Evolutionary conservation across 768 basidiomycete genomes (phyloP).

Genomic region (Pleurotus platypus): DNA sequence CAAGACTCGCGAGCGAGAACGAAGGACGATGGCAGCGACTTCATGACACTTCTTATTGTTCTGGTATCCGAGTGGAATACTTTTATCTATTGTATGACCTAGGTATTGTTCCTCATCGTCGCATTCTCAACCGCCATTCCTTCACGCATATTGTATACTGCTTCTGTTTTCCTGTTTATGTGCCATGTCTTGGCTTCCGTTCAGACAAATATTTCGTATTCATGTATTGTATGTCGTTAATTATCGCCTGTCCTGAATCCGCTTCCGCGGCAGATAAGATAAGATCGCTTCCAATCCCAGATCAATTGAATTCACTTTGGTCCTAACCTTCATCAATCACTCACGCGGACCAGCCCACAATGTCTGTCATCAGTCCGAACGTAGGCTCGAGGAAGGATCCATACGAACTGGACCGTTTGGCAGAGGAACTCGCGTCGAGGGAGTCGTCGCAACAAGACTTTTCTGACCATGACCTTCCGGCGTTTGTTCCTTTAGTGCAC

Average conservation of each 20-base stretch:
- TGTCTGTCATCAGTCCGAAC: background rate
- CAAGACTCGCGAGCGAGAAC: slow-evolving; percentile 49
- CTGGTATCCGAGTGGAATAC: slow-evolving; percentile 4
- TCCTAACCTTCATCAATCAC: background rate
- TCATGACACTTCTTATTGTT: slow-evolving; percentile 13
- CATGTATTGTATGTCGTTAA: slow-evolving; percentile 2
- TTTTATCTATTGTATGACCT: slow-evolving; percentile 4
- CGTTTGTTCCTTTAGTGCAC: slow-evolving; percentile 74
- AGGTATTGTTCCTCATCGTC: background rate
- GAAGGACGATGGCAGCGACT: slow-evolving; percentile 32
- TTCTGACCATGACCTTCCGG: slow-evolving; percentile 47
- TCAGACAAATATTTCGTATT: background rate
- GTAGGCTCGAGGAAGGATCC: slow-evolving; percentile 35
- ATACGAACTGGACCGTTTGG: slow-evolving; percentile 66
- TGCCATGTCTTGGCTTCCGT: background rate
- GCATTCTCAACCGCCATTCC: background rate
- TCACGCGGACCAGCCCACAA: background rate
- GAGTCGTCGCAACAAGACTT: slow-evolving; percentile 30
- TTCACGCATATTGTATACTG: slow-evolving; percentile 1
- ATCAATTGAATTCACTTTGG: background rate
- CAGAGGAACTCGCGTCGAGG: slow-evolving; percentile 63
- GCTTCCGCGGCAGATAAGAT: background rate
- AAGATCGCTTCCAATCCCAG: background rate
- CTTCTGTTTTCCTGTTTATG: background rate
- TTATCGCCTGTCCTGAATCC: background rate